phyloP scores from a whole-genome alignment of 805 yeast genomes.

The Lipomyces sp. region DNA sequence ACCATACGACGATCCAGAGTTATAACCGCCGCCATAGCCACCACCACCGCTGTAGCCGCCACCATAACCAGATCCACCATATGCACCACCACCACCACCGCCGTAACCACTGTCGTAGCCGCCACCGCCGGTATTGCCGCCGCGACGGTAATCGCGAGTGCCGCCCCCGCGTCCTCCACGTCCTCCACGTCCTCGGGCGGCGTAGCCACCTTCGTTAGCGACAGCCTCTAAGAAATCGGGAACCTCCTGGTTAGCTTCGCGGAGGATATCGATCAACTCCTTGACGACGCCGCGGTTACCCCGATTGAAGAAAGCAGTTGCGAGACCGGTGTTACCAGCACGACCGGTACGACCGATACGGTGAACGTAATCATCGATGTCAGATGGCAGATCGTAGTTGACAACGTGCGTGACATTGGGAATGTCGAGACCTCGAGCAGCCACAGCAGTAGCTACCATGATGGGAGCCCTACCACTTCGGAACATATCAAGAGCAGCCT shows the following conservation, averaged over 20 bases:
- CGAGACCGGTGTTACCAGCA: conserved; percentile 99
- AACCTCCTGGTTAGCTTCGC: conserved; percentile 97
- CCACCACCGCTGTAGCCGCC: conserved; percentile 20
- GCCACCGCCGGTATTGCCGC: conserved; percentile 47
- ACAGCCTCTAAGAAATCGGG: conserved; percentile 85
- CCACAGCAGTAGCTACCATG: conserved; percentile 98
- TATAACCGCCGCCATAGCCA: conserved; percentile 45
- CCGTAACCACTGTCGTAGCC: conserved; percentile 42
- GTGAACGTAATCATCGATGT: conserved; percentile 98
- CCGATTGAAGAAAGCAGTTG: conserved; percentile 98
- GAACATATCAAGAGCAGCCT: conserved; percentile 93
- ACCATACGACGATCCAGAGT: conserved; percentile 58
- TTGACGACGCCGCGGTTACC: conserved; percentile 86
- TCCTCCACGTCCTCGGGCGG: conserved; percentile 54
- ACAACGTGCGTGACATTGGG: conserved; percentile 98
- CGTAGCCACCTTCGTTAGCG: conserved; percentile 73
- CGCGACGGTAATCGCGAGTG: conserved; percentile 60
- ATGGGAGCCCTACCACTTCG: conserved; percentile 90
- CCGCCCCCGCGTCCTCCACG: conserved; percentile 47
- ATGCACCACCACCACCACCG: conserved; percentile 51
- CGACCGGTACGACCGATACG: conserved; percentile 99
- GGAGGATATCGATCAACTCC: conserved; percentile 81
- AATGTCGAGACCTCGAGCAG: conserved; percentile 99
- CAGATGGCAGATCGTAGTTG: conserved; percentile 95
- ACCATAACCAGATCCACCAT: conserved; percentile 52